These are phyloP conservation scores for Anisodus tanguticus DNA, from an alignment of 257 asterid species.

Conservation along the genomic window DNA sequence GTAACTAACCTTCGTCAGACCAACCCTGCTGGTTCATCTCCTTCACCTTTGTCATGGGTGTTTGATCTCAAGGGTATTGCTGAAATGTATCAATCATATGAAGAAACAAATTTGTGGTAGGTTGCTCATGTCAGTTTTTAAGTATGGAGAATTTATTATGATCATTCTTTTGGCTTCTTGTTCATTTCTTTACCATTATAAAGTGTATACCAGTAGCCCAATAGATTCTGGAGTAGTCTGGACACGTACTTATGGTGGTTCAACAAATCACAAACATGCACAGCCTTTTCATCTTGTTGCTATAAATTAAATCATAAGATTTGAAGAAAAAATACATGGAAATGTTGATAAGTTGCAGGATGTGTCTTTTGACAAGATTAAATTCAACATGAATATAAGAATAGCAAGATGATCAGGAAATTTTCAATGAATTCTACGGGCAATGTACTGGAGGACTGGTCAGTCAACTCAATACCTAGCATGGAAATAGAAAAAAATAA, in stretches of 20 bases:
- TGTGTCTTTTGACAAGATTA: background rate
- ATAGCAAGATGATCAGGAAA: background rate
- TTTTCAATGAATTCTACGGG: background rate
- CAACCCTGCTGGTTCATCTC: slow-evolving; percentile 56
- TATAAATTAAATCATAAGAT: background rate
- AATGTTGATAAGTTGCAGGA: background rate
- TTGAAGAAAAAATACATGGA: background rate
- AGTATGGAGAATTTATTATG: background rate
- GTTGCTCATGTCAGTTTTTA: slow-evolving; percentile 19
- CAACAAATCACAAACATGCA: background rate
- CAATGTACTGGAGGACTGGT: background rate
- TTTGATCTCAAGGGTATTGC: slow-evolving; percentile 85
- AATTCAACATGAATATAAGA: background rate
- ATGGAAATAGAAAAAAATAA: background rate
- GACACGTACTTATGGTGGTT: background rate
- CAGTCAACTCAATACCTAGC: background rate
- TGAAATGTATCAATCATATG: slow-evolving; percentile 93
- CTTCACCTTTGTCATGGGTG: slow-evolving; percentile 73
- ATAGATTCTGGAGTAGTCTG: background rate
- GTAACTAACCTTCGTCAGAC: slow-evolving; percentile 78
- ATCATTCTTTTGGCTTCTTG: background rate
- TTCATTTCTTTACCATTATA: background rate
- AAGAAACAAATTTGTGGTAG: slow-evolving; percentile 87
- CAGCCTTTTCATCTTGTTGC: background rate
- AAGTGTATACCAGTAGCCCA: background rate